These are phyloP conservation scores for Phytopythium boreale DNA, from an alignment of 352 stramenopile genomes.

Conservation along the genomic window DNA sequence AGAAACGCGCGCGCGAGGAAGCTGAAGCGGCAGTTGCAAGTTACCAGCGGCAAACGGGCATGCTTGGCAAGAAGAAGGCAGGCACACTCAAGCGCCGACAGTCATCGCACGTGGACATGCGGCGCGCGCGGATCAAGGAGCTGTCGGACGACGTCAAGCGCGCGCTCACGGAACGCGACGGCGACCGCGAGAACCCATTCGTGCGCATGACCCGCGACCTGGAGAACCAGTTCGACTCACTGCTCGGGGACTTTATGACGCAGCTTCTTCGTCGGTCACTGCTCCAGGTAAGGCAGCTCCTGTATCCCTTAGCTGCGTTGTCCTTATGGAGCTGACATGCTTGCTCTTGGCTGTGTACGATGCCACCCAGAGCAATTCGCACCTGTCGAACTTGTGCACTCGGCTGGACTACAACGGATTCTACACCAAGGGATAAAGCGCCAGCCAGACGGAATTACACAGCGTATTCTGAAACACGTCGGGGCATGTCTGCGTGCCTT, in stretches of 20 bases:
- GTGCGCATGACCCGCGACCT: slow-evolving; percentile 74
- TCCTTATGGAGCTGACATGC: neutral
- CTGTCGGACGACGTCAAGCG: slow-evolving; percentile 77
- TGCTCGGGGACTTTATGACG: slow-evolving; percentile 88
- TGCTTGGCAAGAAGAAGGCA: slow-evolving; percentile 54
- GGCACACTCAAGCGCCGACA: slow-evolving; percentile 50
- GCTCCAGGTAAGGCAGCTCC: slow-evolving; percentile 52
- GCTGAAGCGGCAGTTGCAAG: slow-evolving; percentile 68
- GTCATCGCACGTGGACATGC: slow-evolving; percentile 77
- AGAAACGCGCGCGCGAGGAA: slow-evolving; percentile 78
- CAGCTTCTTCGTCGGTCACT: slow-evolving; percentile 80
- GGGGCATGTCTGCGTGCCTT: neutral
- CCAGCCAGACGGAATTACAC: neutral
- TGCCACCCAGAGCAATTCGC: slow-evolving; percentile 50
- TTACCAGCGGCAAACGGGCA: slow-evolving; percentile 47
- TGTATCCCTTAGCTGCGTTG: neutral
- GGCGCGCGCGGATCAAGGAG: slow-evolving; percentile 75
- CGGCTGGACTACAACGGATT: slow-evolving; percentile 68
- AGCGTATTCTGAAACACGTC: neutral
- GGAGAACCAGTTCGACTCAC: slow-evolving; percentile 85
- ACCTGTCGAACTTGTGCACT: slow-evolving; percentile 63
- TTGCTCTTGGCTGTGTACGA: neutral
- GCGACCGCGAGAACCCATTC: slow-evolving; percentile 70
- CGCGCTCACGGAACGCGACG: slow-evolving; percentile 62
- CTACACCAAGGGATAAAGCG: slow-evolving; percentile 39